These are phyloP conservation scores for Endothia cerciana DNA, from an alignment of 2,329 filamentous ascomycete genomes.

Conservation along the genomic window DNA sequence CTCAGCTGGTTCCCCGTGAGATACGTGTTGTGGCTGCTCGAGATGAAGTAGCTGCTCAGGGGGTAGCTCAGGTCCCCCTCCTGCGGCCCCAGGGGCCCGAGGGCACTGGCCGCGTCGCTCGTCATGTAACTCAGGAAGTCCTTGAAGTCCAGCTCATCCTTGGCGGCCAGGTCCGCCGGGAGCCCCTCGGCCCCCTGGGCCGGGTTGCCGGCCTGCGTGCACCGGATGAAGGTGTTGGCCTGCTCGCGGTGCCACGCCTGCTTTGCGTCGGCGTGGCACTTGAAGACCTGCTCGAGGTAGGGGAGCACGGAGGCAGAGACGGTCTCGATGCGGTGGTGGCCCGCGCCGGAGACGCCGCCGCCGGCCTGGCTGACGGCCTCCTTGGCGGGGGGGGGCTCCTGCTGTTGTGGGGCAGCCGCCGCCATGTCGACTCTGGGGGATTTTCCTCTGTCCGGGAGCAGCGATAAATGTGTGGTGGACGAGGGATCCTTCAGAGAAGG, in stretches of 20 bases:
- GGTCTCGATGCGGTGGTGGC: slow-evolving; percentile 41
- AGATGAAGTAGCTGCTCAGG: slow-evolving; percentile 89
- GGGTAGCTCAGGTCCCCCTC: slow-evolving; percentile 69
- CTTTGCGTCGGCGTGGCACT: slow-evolving; percentile 45
- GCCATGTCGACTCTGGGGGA: background rate
- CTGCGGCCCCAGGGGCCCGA: slow-evolving; percentile 38
- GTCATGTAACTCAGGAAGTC: slow-evolving; percentile 61
- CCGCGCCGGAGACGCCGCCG: slow-evolving; percentile 50
- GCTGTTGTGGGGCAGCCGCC: background rate
- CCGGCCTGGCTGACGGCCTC: slow-evolving; percentile 49
- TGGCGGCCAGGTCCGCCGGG: slow-evolving; percentile 32
- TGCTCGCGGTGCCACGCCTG: slow-evolving; percentile 51
- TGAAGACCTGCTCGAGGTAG: slow-evolving; percentile 53
- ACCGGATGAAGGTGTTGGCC: slow-evolving; percentile 49
- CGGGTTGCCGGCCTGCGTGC: slow-evolving; percentile 48
- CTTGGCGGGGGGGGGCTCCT: slow-evolving; percentile 10
- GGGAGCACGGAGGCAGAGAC: slow-evolving; percentile 46
- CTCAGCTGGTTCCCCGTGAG: slow-evolving; percentile 86
- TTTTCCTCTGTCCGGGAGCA: background rate
- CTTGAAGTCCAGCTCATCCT: slow-evolving; percentile 48
- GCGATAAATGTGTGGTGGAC: background rate
- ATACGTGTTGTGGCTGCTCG: slow-evolving; percentile 94
- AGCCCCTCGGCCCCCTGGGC: slow-evolving; percentile 32
- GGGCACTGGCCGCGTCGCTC: slow-evolving; percentile 49
- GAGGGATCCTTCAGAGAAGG: background rate